Conservation (phyloP, 441 rosid species). For the Melastoma candidum region DNA sequence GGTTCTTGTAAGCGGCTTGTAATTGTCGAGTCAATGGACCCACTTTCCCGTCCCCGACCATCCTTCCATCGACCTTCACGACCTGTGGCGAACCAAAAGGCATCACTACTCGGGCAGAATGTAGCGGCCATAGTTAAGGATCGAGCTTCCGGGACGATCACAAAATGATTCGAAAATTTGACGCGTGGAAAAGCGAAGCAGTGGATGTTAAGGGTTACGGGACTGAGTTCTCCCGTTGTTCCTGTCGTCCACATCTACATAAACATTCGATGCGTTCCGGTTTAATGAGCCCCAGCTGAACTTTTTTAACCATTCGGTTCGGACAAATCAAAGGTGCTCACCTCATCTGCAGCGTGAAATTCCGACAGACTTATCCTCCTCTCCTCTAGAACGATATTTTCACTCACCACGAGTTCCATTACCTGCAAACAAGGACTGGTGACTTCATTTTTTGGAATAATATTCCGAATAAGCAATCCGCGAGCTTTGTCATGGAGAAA, state of each 20-base stretch:
- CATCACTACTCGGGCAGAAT: too few species aligned
- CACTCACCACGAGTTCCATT: conserved; percentile 68
- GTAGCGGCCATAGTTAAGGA: too few species aligned
- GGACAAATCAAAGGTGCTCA: conserved; percentile 9
- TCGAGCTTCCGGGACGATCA: too few species aligned
- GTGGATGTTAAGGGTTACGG: conserved; percentile 26
- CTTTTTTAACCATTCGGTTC: neutral
- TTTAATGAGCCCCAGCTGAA: neutral
- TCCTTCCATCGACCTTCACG: conserved; percentile 65
- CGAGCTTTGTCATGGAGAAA: too few species aligned
- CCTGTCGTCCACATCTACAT: conserved; percentile 89
- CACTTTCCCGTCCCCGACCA: conserved; percentile 62
- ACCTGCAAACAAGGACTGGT: conserved; percentile 30
- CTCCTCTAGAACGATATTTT: conserved; percentile 59
- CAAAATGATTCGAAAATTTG: too few species aligned
- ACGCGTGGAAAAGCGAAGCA: neutral
- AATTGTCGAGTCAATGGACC: conserved; percentile 50
- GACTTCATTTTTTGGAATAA: too few species aligned
- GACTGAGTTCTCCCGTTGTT: conserved; percentile 86
- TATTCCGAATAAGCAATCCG: too few species aligned
- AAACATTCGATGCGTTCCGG: neutral
- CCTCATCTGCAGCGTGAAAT: conserved; percentile 90
- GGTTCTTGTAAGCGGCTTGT: conserved; percentile 49
- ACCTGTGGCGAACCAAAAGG: conserved; percentile 28
- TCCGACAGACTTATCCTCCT: conserved; percentile 73